Base-by-base conservation (phyloP, 2,329 filamentous ascomycete species). In the Botryotinia convoluta region DNA sequence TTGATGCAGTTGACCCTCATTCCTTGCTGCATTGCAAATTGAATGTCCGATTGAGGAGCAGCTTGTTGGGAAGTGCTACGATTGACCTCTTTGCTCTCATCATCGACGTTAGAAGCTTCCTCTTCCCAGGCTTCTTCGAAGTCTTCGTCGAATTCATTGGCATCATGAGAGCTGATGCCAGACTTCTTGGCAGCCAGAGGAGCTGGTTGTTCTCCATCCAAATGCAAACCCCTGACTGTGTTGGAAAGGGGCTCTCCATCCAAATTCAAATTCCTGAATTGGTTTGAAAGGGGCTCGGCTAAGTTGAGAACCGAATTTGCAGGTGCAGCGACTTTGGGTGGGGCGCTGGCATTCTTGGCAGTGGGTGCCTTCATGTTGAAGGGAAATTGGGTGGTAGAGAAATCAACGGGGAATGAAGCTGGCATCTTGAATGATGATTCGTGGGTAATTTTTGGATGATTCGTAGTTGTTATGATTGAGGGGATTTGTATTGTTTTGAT, bases 291-390 rank as follows among this genome's bases (percentile, higher is more conserved):
- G 32, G 32, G 14, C 0, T 18, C 26, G 7, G 32, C 14, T 8
- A 3, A 37, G 12, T n/a, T 32, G 0, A 37, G 14, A 51, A 37
- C 1, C 26, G 63, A n/a, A 3, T n/a, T 0, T 35, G 4, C 9
- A 48, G 42, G 29, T 22, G 18, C 6, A 7, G 20, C 32, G 9
- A 32, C 9, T 35, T 45, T 32, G 42, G 1, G 1, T 16, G 8
- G n/a, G 4, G 18, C 4, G 61, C 16, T 65, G 20, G 29, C 16
- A 0, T 22, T 26, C 1, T 18, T 32, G 12, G 12, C 1, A 12
- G 6, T 26, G 8, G 20, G 2, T 48, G 44, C 12, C 1, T n/a
- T 65, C 12, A 65, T 18, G 12, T 51, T 51, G 29, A 51, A 14
- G 0, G 63, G 51, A 3, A 37, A 65, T 18, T 65, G 44, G 9